Base-by-base conservation (phyloP, 1,139 yeast genomes). In the Protomyces inouyei region DNA sequence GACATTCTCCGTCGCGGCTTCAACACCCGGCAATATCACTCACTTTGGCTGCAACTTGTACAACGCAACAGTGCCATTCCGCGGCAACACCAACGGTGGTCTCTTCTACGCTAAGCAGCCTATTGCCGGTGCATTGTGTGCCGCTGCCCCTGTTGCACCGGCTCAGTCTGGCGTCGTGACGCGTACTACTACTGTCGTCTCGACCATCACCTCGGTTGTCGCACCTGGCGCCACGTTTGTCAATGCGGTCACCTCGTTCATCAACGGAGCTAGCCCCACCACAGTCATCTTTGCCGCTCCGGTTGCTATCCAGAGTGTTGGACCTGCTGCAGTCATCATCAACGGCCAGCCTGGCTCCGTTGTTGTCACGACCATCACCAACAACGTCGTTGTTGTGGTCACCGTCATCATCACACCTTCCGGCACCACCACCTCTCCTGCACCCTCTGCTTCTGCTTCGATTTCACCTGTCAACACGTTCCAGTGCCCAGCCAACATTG, bases 81-180 rank as follows among this genome's bases (percentile, higher is more conserved):
- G 63, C 25, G 63, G 63, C 36, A 59, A 52, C 53, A 59, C 63
- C n/a, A 59, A 59, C 36, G 63, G 63, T n/a, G 63, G 63, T 12
- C 63, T 59, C 35, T 59, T 59, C 43, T 59, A 59, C 45, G 57
- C 56, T 14, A 21, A 57, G 21, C 63, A 59, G 57, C 18, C 35
- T 32, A 38, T 59, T 23, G 53, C 63, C 21, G 63, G 63, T 5
- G 63, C 63, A 5, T 37, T 52, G n/a, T 59, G 63, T 18, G 57
- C 63, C 9, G 53, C 57, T 9, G 53, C 63, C 14, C 25, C 51
- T 14, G 25, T n/a, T 16, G 40, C 25, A 28, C 38, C 38, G 8
- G 43, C 60, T 10, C n/a, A 16, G 12, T 6, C 45, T 9, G 56
- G 38, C 6, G 35, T 32, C n/a, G 38, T 59, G 21, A 59, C 63